Evolutionary conservation across 2,329 filamentous ascomycete genomes (phyloP).

Genomic region (Septoria linicola): DNA sequence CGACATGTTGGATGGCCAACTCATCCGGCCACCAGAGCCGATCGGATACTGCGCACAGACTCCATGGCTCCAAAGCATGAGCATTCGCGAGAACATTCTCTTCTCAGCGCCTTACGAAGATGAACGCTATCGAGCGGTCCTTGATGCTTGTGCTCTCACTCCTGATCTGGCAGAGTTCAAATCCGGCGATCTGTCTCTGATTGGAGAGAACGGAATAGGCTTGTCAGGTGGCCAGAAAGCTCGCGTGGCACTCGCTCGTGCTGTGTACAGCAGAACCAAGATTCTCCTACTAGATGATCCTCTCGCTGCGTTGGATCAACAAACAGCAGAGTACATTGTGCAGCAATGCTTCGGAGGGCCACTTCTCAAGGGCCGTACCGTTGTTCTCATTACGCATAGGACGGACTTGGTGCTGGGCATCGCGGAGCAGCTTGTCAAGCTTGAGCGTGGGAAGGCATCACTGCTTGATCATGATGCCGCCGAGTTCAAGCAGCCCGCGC

Average conservation of each 20-base stretch:
- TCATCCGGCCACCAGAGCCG: constrained; percentile 55
- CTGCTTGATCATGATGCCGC: constrained; percentile 29
- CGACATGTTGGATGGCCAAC: constrained; percentile 52
- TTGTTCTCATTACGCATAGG: constrained; percentile 64
- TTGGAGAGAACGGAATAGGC: constrained; percentile 49
- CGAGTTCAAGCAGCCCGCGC: constrained; percentile 1
- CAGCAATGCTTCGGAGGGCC: constrained; percentile 57
- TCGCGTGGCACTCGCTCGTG: constrained; percentile 49
- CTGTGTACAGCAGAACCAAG: constrained; percentile 47
- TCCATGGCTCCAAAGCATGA: constrained; percentile 69
- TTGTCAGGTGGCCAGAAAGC: constrained; percentile 51
- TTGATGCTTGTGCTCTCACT: constrained; percentile 62
- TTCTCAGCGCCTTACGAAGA: constrained; percentile 69
- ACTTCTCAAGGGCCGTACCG: constrained; percentile 54
- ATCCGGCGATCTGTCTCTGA: constrained; percentile 59
- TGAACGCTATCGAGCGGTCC: constrained; percentile 64
- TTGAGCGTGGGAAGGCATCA: constrained; percentile 59
- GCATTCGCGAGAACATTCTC: constrained; percentile 66
- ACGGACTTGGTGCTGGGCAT: constrained; percentile 70
- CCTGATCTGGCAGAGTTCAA: constrained; percentile 63
- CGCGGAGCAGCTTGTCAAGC: constrained; percentile 70
- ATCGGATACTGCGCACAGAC: constrained; percentile 65
- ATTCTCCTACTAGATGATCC: constrained; percentile 51
- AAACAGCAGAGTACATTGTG: constrained; percentile 63
- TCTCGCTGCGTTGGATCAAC: constrained; percentile 53